Percentiles rank a stretch among this genome's conserved stretches.
phyloP scores from a whole-genome alignment of 2,329 filamentous ascomycete species.

The Botryotinia calthae region DNA sequence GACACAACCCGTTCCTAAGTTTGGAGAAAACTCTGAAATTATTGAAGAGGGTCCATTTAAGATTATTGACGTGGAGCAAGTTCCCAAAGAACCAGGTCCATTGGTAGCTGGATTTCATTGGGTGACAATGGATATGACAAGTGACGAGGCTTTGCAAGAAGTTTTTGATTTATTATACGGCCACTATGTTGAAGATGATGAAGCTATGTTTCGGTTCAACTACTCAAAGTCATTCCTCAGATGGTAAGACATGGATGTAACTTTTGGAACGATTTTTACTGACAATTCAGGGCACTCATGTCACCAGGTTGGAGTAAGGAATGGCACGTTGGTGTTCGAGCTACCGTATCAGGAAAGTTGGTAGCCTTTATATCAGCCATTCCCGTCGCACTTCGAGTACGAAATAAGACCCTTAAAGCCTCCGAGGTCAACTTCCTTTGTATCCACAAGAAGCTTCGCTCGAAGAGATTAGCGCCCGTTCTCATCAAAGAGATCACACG shows the following conservation, averaged over 20 bases:
- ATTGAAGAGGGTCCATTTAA: constrained; percentile 80
- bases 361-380: constrained; percentile 96
- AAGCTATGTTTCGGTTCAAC: constrained; percentile 96
- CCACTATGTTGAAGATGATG: constrained; percentile 96
- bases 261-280: constrained; percentile 22
- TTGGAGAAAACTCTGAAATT: constrained; percentile 58
- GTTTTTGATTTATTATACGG: constrained; percentile 87
- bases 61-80: constrained; percentile 71
- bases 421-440: constrained; percentile 98
- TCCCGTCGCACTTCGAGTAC: constrained; percentile 77
- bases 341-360: constrained; percentile 76
- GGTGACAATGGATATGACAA: constrained; percentile 82
- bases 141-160: constrained; percentile 78
- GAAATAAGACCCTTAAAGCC: constrained; percentile 69
- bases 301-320: constrained; percentile 89
- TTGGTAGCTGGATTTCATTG: constrained; percentile 88
- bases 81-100: constrained; percentile 72
- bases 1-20: constrained; percentile 90
- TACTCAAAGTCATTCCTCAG: constrained; percentile 86
- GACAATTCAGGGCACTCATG: constrained; percentile 73
- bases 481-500: constrained; percentile 98
- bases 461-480: constrained; percentile 87
- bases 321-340: constrained; percentile 94
- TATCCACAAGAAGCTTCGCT: constrained; percentile 94
- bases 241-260: constrained; percentile 58